These are phyloP conservation scores for Blakeslea trispora DNA, from an alignment of 371 early-diverging fungal species.

Conservation along the genomic window DNA sequence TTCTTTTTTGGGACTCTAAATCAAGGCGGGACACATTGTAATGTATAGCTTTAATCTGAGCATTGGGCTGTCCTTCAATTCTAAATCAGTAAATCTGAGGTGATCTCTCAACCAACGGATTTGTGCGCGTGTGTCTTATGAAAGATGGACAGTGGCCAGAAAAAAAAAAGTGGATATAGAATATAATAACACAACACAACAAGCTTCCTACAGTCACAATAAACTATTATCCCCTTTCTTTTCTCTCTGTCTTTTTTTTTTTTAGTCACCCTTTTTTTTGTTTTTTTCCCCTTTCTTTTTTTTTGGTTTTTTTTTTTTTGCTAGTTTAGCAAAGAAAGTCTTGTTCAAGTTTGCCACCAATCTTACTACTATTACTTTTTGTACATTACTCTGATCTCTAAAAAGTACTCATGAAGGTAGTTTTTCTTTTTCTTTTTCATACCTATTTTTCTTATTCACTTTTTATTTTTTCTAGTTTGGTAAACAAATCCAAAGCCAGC, in stretches of 20 bases:
- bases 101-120: slow-evolving; percentile 18
- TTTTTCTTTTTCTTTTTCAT: background rate
- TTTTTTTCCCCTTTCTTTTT: background rate
- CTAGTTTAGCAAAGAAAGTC: no score
- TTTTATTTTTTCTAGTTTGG: slow-evolving; percentile 72
- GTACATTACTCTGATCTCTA: background rate
- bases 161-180: no score
- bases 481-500: slow-evolving; percentile 92
- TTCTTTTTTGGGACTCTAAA: no score
- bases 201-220: slow-evolving; percentile 20
- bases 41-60: no score
- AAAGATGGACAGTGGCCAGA: slow-evolving; percentile 16
- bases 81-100: background rate
- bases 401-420: slow-evolving; percentile 1
- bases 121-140: slow-evolving; percentile 22
- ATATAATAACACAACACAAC: slow-evolving; percentile 1
- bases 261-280: background rate
- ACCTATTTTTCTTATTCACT: slow-evolving; percentile 3
- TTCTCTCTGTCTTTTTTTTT: background rate
- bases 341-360: background rate
- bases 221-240: background rate
- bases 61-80: background rate
- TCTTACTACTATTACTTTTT: background rate
- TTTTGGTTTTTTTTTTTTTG: slow-evolving; percentile 1
- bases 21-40: no score